Conservation (phyloP, 805 yeast species). For the Yamadazyma takamatsuzukensis region DNA sequence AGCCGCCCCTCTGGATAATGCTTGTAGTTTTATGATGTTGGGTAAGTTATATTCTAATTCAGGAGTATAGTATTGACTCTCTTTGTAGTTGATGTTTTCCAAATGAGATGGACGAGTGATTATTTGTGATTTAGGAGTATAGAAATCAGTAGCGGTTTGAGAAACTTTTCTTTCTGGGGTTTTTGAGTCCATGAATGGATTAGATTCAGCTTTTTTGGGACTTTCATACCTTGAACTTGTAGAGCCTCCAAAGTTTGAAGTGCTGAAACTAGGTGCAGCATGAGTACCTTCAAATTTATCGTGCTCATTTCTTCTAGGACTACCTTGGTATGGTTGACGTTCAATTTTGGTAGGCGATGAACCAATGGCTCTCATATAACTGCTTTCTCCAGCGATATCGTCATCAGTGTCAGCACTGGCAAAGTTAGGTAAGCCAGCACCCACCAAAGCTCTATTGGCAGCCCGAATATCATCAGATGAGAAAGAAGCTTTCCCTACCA, state of each 20-base stretch:
- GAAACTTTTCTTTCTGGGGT: too few species aligned
- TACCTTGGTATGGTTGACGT: too few species aligned
- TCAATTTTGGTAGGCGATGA: conserved; percentile 15
- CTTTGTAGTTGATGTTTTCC: conserved; percentile 6
- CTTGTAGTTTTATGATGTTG: conserved; percentile 55
- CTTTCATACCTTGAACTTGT: background rate
- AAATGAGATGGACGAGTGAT: conserved; percentile 3
- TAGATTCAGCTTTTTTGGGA: background rate
- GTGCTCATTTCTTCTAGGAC: background rate
- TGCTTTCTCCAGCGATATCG: conserved; percentile 15
- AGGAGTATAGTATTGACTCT: conserved; percentile 14
- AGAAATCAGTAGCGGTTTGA: too few species aligned
- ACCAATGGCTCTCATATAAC: conserved; percentile 18
- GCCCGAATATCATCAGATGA: conserved; percentile 62
- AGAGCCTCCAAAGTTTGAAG: conserved; percentile 2
- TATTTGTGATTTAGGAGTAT: conserved; percentile 8
- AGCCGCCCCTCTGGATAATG: conserved; percentile 66
- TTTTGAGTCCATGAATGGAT: background rate
- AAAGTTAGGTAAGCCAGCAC: conserved; percentile 76
- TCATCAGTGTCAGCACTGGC: conserved; percentile 34
- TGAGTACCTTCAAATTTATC: background rate
- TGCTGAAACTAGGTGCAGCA: background rate
- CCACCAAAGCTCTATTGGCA: conserved; percentile 67
- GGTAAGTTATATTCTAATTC: conserved; percentile 13
- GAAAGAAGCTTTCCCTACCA: conserved; percentile 63